Conservation (phyloP, 495 filamentous ascomycete species). For the Hyaloscypha variabilis region DNA sequence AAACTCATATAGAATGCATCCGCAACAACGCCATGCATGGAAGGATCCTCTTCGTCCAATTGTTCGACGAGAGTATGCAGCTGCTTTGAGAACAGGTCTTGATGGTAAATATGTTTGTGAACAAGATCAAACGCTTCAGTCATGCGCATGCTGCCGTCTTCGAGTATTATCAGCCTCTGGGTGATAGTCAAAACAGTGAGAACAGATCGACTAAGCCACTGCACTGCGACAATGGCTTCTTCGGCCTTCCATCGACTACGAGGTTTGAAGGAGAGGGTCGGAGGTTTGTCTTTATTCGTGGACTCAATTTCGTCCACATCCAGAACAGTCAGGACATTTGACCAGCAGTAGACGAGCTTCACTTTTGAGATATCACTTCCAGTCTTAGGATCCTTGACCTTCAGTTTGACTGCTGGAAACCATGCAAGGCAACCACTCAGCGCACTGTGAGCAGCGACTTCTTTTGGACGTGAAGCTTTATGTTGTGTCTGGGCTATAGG, state of each 20-base stretch:
- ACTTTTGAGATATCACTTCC: constrained; percentile 64
- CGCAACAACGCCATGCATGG: constrained; percentile 94
- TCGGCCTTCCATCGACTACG: constrained; percentile 92
- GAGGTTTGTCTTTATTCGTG: constrained; percentile 69
- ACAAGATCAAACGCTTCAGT: constrained; percentile 94
- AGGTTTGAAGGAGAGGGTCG: constrained; percentile 75
- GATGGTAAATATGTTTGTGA: constrained; percentile 89
- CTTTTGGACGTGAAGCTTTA: constrained; percentile 87
- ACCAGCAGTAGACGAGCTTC: constrained; percentile 98
- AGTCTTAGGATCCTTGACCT: constrained; percentile 63
- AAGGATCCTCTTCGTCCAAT: constrained; percentile 81
- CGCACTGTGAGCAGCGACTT: constrained; percentile 83
- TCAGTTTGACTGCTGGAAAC: constrained; percentile 95
- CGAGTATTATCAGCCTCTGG: constrained; percentile 87
- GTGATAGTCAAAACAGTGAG: constrained; percentile 90
- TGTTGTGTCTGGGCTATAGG: constrained; percentile 95
- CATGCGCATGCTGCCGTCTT: constrained; percentile 83
- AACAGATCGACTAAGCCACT: constrained; percentile 96
- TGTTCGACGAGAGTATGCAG: constrained; percentile 83
- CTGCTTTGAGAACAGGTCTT: constrained; percentile 83
- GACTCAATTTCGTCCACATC: constrained; percentile 78
- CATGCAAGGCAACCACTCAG: constrained; percentile 94
- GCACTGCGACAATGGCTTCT: constrained; percentile 93
- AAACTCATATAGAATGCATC: constrained; percentile 99
- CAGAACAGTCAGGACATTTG: constrained; percentile 88